These are phyloP conservation scores for Termitomyces heimii DNA, from an alignment of 768 basidiomycete genomes.

Conservation along the genomic window DNA sequence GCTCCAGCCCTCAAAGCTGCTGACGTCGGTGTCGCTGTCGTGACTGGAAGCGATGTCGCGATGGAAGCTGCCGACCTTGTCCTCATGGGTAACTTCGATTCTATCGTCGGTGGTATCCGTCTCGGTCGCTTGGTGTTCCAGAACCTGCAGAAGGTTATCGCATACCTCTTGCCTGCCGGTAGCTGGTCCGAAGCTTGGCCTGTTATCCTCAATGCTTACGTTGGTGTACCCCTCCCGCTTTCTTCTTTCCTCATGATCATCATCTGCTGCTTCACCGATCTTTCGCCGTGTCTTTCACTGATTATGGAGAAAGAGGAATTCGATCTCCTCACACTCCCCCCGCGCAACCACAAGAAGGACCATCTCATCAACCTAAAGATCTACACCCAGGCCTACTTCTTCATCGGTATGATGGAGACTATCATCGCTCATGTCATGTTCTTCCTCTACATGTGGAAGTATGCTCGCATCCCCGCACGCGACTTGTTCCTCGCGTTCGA, in stretches of 20 bases:
- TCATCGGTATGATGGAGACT: slow-evolving; percentile 15
- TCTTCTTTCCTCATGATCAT: slow-evolving; percentile 29
- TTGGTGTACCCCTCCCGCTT: slow-evolving; percentile 55
- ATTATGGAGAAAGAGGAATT: slow-evolving; percentile 17
- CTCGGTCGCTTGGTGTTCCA: slow-evolving; percentile 56
- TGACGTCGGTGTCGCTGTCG: slow-evolving; percentile 55
- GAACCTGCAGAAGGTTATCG: slow-evolving; percentile 48
- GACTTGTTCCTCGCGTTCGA: slow-evolving; percentile 36
- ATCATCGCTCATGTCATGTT: slow-evolving; percentile 18
- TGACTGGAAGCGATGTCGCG: slow-evolving; percentile 35
- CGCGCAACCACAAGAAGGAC: slow-evolving; percentile 14
- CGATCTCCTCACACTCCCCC: slow-evolving; percentile 14
- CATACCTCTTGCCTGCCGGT: slow-evolving; percentile 44
- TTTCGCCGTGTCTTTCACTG: slow-evolving; percentile 9
- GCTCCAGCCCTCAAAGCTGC: slow-evolving; percentile 45
- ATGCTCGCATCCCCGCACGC: slow-evolving; percentile 27
- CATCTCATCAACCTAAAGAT: slow-evolving; percentile 16
- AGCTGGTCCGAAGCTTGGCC: slow-evolving; percentile 56
- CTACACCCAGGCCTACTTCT: slow-evolving; percentile 12
- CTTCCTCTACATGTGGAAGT: slow-evolving; percentile 33
- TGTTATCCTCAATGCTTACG: slow-evolving; percentile 48
- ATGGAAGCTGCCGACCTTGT: slow-evolving; percentile 47
- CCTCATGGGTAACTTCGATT: slow-evolving; percentile 39
- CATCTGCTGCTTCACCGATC: slow-evolving; percentile 16
- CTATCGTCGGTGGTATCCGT: slow-evolving; percentile 52